Base-by-base conservation (phyloP, 768 basidiomycete genomes). In the Hericium alpestre region DNA sequence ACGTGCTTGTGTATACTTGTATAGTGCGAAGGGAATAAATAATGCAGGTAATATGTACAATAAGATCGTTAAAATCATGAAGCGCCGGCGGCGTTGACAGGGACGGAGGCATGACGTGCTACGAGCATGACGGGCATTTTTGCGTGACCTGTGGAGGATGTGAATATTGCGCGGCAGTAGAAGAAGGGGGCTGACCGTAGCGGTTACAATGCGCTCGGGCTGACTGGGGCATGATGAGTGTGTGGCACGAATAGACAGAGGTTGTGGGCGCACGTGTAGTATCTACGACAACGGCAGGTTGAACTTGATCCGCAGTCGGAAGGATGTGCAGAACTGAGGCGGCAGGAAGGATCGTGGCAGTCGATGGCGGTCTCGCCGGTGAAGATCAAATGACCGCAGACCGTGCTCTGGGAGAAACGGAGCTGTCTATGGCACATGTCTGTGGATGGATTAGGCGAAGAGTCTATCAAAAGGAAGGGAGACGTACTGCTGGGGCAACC, bases 341-440 rank as follows among this genome's bases (percentile, higher is more conserved):
- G 65, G 67, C 87, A 88, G 32, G 56, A 37, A 9, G 51, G 38
- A 38, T 65, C 63, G n/a, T 48, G 57, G 65, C 87, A 88, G 70
- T 88, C 87, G 70, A 77, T 53, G 65, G 70, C n/a, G 48, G 54
- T 49, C 55, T 81, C 73, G 56, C 68, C 65, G 58, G 66, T 71
- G 64, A 76, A 79, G 13, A 72, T 72, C 63, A 76, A 70, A 67
- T 86, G 84, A n/a, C 73, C 73, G 71, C 86, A 87, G n/a, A 41
- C 67, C 37, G 64, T 66, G 61, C 74, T 77, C 64, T 72, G 76
- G 56, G 66, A 69, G 68, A 85, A 79, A 61, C 70, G 73, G 64
- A 87, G 77, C 53, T 71, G 73, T 61, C 83, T 78, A 68, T 81
- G 79, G 73, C 86, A 88, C 86, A 88, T 87, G 63, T 66, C 15